Conservation (phyloP, 2,329 filamentous ascomycete genomes). For the Fonsecaea monophora region DNA sequence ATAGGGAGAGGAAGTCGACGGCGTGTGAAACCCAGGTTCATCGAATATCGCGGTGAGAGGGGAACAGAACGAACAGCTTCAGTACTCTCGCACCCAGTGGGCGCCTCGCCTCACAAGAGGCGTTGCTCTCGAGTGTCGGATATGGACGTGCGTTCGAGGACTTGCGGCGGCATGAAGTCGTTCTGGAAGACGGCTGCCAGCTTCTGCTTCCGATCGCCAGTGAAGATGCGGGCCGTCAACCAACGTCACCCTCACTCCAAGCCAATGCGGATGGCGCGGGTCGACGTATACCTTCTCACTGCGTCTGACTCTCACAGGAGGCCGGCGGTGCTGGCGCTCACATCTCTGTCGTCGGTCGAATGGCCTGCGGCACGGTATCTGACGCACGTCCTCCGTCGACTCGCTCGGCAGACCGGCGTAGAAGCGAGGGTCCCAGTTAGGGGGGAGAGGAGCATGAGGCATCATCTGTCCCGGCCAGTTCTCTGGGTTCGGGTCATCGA, state of each 20-base stretch:
- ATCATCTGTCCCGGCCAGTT: background rate
- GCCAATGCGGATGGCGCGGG: background rate
- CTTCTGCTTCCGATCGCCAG: background rate
- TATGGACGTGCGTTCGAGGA: background rate
- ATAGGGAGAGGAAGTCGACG: background rate
- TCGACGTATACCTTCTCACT: conserved; percentile 5
- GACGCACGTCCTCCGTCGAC: background rate
- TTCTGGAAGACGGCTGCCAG: background rate
- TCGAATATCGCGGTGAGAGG: background rate
- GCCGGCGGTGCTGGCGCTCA: background rate
- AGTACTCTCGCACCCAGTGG: background rate
- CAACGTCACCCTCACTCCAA: background rate
- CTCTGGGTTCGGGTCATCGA: background rate
- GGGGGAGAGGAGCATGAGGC: conserved; percentile 15
- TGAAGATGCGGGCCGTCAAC: conserved; percentile 4
- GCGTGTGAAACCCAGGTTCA: background rate
- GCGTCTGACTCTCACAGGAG: background rate
- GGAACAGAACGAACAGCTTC: background rate
- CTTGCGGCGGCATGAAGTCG: background rate
- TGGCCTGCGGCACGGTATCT: background rate
- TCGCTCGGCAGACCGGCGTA: conserved; percentile 9
- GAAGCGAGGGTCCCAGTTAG: conserved; percentile 14
- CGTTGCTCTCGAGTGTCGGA: background rate
- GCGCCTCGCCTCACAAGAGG: background rate
- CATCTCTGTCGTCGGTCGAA: background rate